These are phyloP conservation scores for Hyaloscypha finlandica DNA, from an alignment of 495 filamentous ascomycete species.

Conservation along the genomic window DNA sequence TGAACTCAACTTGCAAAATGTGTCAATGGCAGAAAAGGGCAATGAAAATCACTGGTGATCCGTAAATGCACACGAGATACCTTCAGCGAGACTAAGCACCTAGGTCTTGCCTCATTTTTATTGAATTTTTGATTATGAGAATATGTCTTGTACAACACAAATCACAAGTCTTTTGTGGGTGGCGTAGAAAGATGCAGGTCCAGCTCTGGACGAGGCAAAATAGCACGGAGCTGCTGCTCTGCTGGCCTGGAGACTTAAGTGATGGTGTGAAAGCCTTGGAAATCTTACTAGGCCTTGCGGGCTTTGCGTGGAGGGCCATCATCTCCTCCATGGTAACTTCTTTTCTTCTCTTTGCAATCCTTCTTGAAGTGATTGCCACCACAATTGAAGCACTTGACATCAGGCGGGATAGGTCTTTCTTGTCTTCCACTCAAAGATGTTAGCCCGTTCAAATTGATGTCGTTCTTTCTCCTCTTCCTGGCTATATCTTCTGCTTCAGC, in stretches of 20 bases:
- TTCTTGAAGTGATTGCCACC: constrained; percentile 42
- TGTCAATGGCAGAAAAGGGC: not conserved
- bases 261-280: not conserved
- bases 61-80: not conserved
- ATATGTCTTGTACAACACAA: not conserved
- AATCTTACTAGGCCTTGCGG: constrained; percentile 13
- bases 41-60: not conserved
- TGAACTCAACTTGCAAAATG: not conserved
- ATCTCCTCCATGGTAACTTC: constrained; percentile 21
- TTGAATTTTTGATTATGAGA: not conserved
- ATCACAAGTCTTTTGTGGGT: not conserved
- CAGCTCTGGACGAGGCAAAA: not conserved
- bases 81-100: not conserved
- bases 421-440: constrained; percentile 48
- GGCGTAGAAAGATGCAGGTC: not conserved
- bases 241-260: not conserved
- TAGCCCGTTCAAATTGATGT: constrained; percentile 57
- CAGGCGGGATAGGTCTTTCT: constrained; percentile 4
- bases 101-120: not conserved
- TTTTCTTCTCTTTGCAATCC: constrained; percentile 37
- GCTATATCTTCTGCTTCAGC: constrained; percentile 47
- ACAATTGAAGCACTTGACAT: constrained; percentile 42
- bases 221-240: not conserved
- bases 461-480: constrained; percentile 55
- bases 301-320: constrained; percentile 21